Evolutionary conservation across 179 eudicot genomes (phyloP).

Genomic region (Vitellaria paradoxa): DNA sequence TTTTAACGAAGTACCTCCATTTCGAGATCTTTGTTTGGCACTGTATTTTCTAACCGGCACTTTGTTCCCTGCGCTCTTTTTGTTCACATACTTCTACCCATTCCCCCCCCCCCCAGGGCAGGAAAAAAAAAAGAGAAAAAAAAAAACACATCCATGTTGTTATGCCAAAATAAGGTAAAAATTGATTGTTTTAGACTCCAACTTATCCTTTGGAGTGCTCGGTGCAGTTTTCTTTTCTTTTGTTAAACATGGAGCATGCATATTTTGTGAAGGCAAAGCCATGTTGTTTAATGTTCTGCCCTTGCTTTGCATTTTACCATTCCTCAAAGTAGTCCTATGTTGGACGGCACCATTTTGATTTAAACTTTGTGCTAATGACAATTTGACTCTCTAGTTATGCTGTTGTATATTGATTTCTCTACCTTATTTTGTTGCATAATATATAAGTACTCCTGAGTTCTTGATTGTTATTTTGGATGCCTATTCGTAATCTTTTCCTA

Average conservation of each 20-base stretch:
- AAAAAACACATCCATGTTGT: too few species aligned
- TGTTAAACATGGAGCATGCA: too few species aligned
- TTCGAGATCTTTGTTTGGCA: too few species aligned
- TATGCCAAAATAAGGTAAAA: not conserved
- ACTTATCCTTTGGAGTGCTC: not conserved
- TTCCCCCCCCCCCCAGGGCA: too few species aligned
- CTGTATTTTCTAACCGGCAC: too few species aligned
- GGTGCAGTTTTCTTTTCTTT: not conserved
- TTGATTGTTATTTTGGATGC: not conserved
- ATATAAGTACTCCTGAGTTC: not conserved
- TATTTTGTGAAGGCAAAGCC: not conserved
- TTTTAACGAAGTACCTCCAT: too few species aligned
- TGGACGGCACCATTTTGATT: not conserved
- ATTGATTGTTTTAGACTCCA: not conserved
- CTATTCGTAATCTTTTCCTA: not conserved
- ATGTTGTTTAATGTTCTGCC: not conserved
- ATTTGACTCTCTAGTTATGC: conserved; percentile 1
- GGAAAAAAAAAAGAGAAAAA: too few species aligned
- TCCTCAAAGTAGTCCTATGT: not conserved
- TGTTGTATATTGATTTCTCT: not conserved
- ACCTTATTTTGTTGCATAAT: not conserved
- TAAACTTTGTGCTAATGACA: not conserved
- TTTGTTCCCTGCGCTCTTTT: too few species aligned
- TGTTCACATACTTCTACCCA: too few species aligned
- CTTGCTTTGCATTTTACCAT: not conserved